Evolutionary conservation across 306 rosid species (phyloP).

Genomic region (Castanospermum australe): DNA sequence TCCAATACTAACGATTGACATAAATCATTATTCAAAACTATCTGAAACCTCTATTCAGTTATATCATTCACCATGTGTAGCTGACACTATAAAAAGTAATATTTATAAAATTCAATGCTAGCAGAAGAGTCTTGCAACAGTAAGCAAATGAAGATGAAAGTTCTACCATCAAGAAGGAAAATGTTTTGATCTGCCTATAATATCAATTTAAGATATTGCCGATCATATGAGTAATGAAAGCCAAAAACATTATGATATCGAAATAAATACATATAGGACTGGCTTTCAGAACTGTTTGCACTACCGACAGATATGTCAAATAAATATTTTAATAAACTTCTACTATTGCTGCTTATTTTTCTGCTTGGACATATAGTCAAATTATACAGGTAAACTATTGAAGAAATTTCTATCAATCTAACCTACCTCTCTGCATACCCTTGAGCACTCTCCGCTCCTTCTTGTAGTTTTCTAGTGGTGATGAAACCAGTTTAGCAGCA

Average conservation of each 20-base stretch:
- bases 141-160: background rate
- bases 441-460: conserved; percentile 88
- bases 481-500: conserved; percentile 86
- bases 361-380: background rate
- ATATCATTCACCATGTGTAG: conserved; percentile 12
- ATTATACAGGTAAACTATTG: background rate
- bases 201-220: background rate
- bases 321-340: background rate
- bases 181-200: background rate
- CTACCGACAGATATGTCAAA: conserved; percentile 1
- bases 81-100: background rate
- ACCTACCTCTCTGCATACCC: conserved; percentile 96
- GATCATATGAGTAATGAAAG: background rate
- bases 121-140: background rate
- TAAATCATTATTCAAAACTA: conserved; percentile 17
- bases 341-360: conserved; percentile 20
- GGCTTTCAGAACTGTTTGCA: conserved; percentile 7
- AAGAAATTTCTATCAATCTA: conserved; percentile 21
- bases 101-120: background rate
- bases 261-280: background rate
- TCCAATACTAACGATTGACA: background rate
- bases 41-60: background rate
- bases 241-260: background rate
- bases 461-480: conserved; percentile 88
- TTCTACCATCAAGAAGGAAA: background rate